Evolutionary conservation across 257 asterid species (phyloP).

Genomic region (Solanum boliviense): DNA sequence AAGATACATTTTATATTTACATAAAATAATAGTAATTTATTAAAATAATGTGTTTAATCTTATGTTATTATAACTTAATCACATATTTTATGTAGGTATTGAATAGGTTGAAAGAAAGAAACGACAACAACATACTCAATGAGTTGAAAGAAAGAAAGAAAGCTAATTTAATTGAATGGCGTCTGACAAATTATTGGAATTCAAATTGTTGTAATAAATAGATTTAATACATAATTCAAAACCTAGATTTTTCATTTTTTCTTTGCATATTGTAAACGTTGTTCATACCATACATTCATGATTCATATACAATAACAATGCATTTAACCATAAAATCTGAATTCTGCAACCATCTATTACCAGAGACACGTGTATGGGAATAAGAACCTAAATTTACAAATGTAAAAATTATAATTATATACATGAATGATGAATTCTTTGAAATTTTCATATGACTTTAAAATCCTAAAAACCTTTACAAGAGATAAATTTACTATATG

Average conservation of each 20-base stretch:
- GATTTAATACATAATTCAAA: not conserved
- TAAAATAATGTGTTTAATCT: not conserved
- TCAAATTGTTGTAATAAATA: not conserved
- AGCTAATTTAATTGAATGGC: not conserved
- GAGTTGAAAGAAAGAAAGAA: not conserved
- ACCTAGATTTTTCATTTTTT: not conserved
- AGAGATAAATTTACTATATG: not conserved
- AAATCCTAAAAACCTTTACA: not conserved
- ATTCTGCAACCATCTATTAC: not conserved
- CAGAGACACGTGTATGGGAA: not conserved
- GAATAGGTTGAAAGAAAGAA: not conserved
- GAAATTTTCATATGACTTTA: not conserved
- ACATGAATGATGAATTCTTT: not conserved
- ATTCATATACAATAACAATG: not conserved
- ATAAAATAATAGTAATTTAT: not conserved
- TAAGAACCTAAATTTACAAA: not conserved
- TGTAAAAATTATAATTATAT: not conserved
- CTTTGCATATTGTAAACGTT: not conserved
- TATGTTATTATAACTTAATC: not conserved
- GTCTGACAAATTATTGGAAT: not conserved
- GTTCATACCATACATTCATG: not conserved
- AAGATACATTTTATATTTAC: not conserved
- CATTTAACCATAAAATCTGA: not conserved
- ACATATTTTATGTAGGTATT: not conserved
- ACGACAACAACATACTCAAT: too few species aligned